phyloP scores from a whole-genome alignment of 768 basidiomycete species.

The Daedalea quercina region DNA sequence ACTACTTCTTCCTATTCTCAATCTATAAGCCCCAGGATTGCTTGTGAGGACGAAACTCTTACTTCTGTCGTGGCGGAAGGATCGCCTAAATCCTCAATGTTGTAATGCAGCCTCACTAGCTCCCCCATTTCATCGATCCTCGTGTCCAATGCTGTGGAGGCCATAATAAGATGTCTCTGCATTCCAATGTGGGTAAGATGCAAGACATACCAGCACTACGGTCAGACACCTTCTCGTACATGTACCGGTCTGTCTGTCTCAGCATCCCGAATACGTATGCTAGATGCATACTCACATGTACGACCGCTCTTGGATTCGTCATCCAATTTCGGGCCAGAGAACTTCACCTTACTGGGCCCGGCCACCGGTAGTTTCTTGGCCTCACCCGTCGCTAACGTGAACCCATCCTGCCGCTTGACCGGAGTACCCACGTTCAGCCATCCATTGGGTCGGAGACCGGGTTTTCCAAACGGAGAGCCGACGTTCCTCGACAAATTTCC shows the following conservation, averaged over 20 bases:
- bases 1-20: conserved; percentile 27
- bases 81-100: conserved; percentile 71
- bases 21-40: no score
- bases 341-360: conserved; percentile 23
- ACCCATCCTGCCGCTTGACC: conserved; percentile 13
- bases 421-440: background rate
- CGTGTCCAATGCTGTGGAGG: conserved; percentile 66
- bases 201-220: conserved; percentile 62
- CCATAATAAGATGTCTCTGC: no score
- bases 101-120: conserved; percentile 63
- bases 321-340: conserved; percentile 25
- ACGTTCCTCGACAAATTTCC: conserved; percentile 4
- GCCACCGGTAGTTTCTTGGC: conserved; percentile 12
- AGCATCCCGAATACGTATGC: background rate
- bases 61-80: conserved; percentile 56
- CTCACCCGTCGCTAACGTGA: conserved; percentile 3
- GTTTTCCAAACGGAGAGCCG: conserved; percentile 11
- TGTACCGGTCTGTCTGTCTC: conserved; percentile 74
- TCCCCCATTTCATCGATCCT: conserved; percentile 84
- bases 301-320: conserved; percentile 34
- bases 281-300: conserved; percentile 42
- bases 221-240: conserved; percentile 88
- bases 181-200: background rate
- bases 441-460: background rate
- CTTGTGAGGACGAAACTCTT: conserved; percentile 3